phyloP scores from a whole-genome alignment of 371 early-diverging fungal genomes.

The Syncephalastrum sp. region DNA sequence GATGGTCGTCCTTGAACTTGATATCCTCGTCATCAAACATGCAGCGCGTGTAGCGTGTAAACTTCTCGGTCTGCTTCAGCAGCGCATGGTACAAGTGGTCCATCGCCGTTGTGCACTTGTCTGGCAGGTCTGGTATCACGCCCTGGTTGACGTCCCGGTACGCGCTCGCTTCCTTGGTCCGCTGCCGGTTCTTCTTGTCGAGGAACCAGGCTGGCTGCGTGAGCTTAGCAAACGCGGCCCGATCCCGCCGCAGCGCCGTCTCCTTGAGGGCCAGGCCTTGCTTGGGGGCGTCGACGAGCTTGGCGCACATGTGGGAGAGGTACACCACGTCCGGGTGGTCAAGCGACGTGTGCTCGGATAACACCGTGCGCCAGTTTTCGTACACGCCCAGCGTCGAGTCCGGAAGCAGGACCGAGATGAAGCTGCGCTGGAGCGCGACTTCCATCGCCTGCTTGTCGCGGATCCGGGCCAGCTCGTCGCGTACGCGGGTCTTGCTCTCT shows the following conservation, averaged over 20 bases:
- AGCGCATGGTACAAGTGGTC: constrained; percentile 31
- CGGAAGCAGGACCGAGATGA: constrained; percentile 27
- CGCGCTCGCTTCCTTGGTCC: constrained; percentile 13
- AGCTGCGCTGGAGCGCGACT: constrained; percentile 24
- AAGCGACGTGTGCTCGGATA: constrained; percentile 28
- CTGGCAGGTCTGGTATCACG: constrained; percentile 13
- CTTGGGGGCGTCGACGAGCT: constrained; percentile 47
- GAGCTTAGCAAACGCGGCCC: constrained; percentile 9
- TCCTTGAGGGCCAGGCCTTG: constrained; percentile 40
- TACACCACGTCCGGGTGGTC: constrained; percentile 40
- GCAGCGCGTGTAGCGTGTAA: constrained; percentile 26
- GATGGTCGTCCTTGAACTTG: constrained; percentile 22
- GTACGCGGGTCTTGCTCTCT: constrained; percentile 24
- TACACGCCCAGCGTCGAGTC: constrained; percentile 39
- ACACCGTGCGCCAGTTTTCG: constrained; percentile 43
- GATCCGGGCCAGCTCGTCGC: constrained; percentile 11
- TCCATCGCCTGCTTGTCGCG: constrained; percentile 9
- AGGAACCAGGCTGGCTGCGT: constrained; percentile 44
- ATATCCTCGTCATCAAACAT: constrained; percentile 34
- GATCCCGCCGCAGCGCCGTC: constrained; percentile 16
- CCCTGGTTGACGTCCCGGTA: constrained; percentile 25
- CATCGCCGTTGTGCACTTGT: constrained; percentile 29
- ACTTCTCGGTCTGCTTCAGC: constrained; percentile 26
- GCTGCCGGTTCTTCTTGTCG: constrained; percentile 35
- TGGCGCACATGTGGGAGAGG: constrained; percentile 47